Base-by-base conservation (phyloP, 2,329 filamentous ascomycete species). In the Aureobasidium sp. region DNA sequence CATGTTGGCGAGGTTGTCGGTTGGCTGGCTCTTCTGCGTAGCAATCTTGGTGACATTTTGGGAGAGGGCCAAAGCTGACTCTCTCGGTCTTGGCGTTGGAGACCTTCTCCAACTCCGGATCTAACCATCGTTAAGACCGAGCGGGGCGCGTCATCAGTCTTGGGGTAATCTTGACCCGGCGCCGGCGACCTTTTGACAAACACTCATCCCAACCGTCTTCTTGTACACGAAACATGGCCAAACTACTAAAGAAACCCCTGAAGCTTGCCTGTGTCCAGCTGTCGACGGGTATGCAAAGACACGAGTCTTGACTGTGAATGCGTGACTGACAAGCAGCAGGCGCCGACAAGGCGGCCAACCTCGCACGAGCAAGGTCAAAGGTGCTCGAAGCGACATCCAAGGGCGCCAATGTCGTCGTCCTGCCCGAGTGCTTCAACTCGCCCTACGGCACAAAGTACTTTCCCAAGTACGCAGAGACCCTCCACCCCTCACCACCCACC, bases 381-480 rank as follows among this genome's bases (percentile, higher is more conserved):
- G 91, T 97, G 61, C 82, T 90, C 64, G 86, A 90, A 73, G 93
- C 94, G 5, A 87, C 90, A 25, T 74, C 78, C 27, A 78, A 78
- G 3, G 93, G 93, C 66, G 90, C 93, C 62, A 85, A 88, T 61
- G 85, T 99, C 62, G 86, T 97, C 65, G 90, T 97, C 35, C 83
- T 99, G 19, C 94, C 94, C 37, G 94, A 99, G 78, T 99, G 94
- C 81, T 99, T 99, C 84, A 99, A 99, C 79, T 95, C 89, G 43
- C 94, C 94, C 9, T 99, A 99, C 75, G 94, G 94, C 66, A 91
- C 86, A 66, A 81, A 90, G 70, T 92, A 87, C 79, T 99, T 99
- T 76, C 87, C 92, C 58, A 83, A 86, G 63, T 97, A 97, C 74
- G 92, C 94, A 66, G 94, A 99, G 75, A 87, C 84, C 1, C 85